These are phyloP conservation scores for Syzygium aqueum DNA, from an alignment of 345 rosid species.

Conservation along the genomic window DNA sequence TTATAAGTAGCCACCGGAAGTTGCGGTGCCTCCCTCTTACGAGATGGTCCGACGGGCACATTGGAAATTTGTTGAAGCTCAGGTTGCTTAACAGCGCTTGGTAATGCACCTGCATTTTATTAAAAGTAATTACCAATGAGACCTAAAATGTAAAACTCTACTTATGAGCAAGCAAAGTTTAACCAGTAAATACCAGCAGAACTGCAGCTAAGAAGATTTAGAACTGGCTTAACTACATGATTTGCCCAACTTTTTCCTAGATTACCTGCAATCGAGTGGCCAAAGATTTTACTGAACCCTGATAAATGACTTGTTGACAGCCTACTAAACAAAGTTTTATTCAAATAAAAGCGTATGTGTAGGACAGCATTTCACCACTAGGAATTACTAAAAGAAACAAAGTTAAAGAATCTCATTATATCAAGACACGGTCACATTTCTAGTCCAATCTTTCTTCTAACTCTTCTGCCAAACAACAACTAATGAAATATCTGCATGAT, in stretches of 20 bases:
- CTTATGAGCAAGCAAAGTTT: neutral
- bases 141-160: neutral
- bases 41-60: slow-evolving; percentile 4
- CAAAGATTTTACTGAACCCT: neutral
- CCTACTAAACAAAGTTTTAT: neutral
- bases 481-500: neutral
- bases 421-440: neutral
- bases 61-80: neutral
- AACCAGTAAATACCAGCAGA: neutral
- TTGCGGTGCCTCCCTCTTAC: slow-evolving; percentile 5
- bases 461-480: neutral
- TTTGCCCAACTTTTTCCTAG: neutral
- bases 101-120: neutral
- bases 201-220: neutral
- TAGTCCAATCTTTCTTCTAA: neutral
- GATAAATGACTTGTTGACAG: neutral
- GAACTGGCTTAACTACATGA: neutral
- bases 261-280: neutral
- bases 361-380: neutral
- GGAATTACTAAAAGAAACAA: neutral
- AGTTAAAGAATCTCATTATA: neutral
- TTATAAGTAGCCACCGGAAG: neutral
- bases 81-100: neutral
- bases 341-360: neutral
- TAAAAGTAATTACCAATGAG: neutral